Conservation (phyloP, 805 yeast genomes). For the Saccharomycopsis oosterbeekiorum region DNA sequence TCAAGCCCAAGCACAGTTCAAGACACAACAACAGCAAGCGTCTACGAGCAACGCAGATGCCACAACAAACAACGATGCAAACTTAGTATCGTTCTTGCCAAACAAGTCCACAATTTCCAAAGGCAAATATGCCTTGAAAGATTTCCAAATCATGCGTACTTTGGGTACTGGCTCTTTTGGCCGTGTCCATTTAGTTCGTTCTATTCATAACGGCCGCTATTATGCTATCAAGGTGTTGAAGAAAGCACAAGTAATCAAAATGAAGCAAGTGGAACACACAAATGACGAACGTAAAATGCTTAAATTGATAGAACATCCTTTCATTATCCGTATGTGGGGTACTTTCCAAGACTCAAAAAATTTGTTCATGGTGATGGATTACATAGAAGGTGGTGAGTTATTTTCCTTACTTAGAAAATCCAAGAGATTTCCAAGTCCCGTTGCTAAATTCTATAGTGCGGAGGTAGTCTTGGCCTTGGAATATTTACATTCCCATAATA, state of each 20-base stretch:
- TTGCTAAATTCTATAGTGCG: constrained; percentile 92
- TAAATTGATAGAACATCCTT: constrained; percentile 80
- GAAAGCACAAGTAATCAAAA: constrained; percentile 77
- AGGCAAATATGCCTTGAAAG: constrained; percentile 74
- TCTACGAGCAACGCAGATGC: not conserved
- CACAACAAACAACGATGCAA: not conserved
- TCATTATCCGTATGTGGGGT: constrained; percentile 92
- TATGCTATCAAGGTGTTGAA: constrained; percentile 90
- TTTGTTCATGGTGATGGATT: constrained; percentile 92
- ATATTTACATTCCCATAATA: constrained; percentile 75
- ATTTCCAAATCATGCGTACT: constrained; percentile 78
- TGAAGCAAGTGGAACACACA: constrained; percentile 94
- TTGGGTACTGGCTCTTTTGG: constrained; percentile 96
- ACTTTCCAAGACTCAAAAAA: constrained; percentile 83
- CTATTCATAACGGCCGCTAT: constrained; percentile 82
- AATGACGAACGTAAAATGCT: constrained; percentile 90
- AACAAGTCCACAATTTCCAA: constrained; percentile 30
- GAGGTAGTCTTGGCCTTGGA: constrained; percentile 81
- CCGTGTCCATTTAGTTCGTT: constrained; percentile 79
- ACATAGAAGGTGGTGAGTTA: constrained; percentile 92
- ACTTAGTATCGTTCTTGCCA: constrained; percentile 15
- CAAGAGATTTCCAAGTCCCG: constrained; percentile 89
- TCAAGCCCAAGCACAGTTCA: constrained; percentile 13
- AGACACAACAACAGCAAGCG: constrained; percentile 12
- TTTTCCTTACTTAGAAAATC: constrained; percentile 79